Base-by-base conservation (phyloP, 805 yeast genomes). In the Starmerella bombi region DNA sequence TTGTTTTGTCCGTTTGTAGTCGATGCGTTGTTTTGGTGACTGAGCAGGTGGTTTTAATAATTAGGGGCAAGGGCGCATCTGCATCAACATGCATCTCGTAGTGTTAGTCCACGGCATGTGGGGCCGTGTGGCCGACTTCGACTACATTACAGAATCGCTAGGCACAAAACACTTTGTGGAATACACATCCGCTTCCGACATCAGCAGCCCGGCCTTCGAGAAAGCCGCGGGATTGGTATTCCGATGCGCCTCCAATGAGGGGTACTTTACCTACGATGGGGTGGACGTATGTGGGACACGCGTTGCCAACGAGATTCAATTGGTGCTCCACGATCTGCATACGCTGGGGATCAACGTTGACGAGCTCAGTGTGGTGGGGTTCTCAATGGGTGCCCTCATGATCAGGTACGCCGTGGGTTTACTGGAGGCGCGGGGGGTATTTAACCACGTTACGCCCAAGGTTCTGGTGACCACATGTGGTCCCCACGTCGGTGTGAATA, bases 301-400 rank as follows among this genome's bases (percentile, higher is more conserved):
- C 18, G 78, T 81, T 6, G 75, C 80, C 1, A 69, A 69, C 39
- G 94, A 84, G 58, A 75, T 84, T 36, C 56, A 63, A 16, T 49
- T 45, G 1, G 65, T 66, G 50, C 60, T 72, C 16, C 48, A 50
- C 4, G 32, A 34, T 17, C 39, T 60, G 22, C 25, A 29, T 18
- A 25, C 20, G 16, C 29, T 34, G 4, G 55, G 51, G 19, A 44
- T 36, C n/a, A 52, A 55, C 12, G 82, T 83, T 9, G 64, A 66
- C n/a, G 71, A 75, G 50, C 70, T 88, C 37, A 80, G 93, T 45
- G 65, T 88, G 32, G 68, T 82, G 3, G 95, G 97, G 0, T 88
- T 86, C 58, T 82, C 94, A 0, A 62, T 88, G 43, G 96, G 97
- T 18, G 97, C 97, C 0, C 60, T 86, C 27, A 74, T 88, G 25